Conservation (phyloP, 2,329 filamentous ascomycete genomes). For the Colletotrichum musae region DNA sequence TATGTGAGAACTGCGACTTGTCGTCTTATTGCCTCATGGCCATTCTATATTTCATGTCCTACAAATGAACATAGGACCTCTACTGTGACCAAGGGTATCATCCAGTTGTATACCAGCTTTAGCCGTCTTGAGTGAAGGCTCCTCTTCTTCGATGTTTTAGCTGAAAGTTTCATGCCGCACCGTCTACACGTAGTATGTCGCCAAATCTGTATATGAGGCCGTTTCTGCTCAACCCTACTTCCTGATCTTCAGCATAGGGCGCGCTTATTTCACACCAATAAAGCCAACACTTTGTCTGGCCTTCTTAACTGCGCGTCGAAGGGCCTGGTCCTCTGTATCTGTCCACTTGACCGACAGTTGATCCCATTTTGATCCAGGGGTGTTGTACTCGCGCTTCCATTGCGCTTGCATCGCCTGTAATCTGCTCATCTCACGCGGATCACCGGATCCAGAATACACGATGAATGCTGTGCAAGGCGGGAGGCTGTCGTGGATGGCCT, state of each 20-base stretch:
- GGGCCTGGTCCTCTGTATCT: slow-evolving; percentile 74
- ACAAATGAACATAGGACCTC: neutral
- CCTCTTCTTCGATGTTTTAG: neutral
- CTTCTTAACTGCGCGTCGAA: slow-evolving; percentile 68
- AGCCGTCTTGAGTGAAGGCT: neutral
- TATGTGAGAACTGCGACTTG: too few species aligned
- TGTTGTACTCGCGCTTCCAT: slow-evolving; percentile 76
- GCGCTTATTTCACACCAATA: slow-evolving; percentile 70
- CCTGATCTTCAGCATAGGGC: neutral
- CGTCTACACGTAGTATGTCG: neutral
- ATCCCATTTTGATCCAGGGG: slow-evolving; percentile 76
- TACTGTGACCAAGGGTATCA: slow-evolving; percentile 27
- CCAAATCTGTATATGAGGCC: neutral
- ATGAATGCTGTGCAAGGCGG: slow-evolving; percentile 77
- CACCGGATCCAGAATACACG: slow-evolving; percentile 76
- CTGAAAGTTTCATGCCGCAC: neutral
- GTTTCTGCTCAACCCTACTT: neutral
- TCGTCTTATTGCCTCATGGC: neutral
- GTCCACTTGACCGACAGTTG: slow-evolving; percentile 78
- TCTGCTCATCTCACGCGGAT: slow-evolving; percentile 76
- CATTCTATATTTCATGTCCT: neutral
- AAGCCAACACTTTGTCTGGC: slow-evolving; percentile 77
- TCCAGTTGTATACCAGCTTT: slow-evolving; percentile 19
- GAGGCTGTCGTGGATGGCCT: slow-evolving; percentile 69
- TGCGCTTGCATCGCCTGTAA: slow-evolving; percentile 72